Evolutionary conservation across 768 basidiomycete species (phyloP).

Genomic region (Lactarius sanguifluus): DNA sequence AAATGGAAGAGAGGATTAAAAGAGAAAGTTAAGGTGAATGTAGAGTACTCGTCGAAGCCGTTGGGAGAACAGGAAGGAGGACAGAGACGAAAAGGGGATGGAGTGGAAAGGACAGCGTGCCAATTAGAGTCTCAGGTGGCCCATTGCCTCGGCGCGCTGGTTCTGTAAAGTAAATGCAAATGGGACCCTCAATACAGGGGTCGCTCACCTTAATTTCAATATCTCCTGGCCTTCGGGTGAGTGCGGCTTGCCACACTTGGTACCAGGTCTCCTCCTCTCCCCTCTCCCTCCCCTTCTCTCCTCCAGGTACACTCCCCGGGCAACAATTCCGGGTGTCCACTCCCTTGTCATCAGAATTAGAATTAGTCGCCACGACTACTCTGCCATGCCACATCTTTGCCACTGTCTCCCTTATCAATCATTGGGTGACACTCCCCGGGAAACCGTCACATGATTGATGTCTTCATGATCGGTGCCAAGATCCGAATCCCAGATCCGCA

Average conservation of each 20-base stretch:
- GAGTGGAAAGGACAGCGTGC: slow-evolving; percentile 26
- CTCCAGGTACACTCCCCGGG: not conserved
- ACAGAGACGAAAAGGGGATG: slow-evolving; percentile 30
- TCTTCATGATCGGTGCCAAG: slow-evolving; percentile 29
- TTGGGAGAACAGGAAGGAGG: slow-evolving; percentile 11
- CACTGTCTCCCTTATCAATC: not conserved
- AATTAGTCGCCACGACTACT: not conserved
- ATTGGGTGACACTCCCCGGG: slow-evolving; percentile 28
- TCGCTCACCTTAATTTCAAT: slow-evolving; percentile 28
- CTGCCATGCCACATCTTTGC: slow-evolving; percentile 10
- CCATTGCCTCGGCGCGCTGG: slow-evolving; percentile 11
- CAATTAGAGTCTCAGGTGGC: slow-evolving; percentile 26
- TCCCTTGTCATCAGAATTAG: slow-evolving; percentile 10
- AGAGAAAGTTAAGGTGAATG: slow-evolving; percentile 26
- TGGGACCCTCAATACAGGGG: slow-evolving; percentile 23
- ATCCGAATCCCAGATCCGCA: slow-evolving; percentile 24
- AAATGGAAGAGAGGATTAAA: slow-evolving; percentile 14
- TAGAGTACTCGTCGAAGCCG: slow-evolving; percentile 25
- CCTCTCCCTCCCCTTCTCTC: not conserved
- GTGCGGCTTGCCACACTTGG: slow-evolving; percentile 1
- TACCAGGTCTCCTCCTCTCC: not conserved
- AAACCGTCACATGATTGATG: slow-evolving; percentile 29
- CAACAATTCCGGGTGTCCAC: not conserved
- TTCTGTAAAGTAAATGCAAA: not conserved
- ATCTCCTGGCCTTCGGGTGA: slow-evolving; percentile 14